Conservation (phyloP, 2,329 filamentous ascomycete species). For the Colletotrichum gigasporum region DNA sequence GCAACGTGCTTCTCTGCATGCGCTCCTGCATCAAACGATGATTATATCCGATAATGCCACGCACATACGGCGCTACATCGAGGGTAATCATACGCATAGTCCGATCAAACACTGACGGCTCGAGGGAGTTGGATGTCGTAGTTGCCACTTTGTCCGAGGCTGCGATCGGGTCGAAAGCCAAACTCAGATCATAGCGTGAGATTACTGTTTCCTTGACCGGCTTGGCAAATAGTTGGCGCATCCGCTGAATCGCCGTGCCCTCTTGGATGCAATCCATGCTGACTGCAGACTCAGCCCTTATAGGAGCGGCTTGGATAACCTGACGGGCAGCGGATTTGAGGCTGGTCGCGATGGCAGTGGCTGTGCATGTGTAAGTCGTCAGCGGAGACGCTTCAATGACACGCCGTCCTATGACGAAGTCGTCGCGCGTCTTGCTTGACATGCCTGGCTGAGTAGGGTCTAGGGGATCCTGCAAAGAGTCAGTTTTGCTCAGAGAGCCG, state of each 20-base stretch:
- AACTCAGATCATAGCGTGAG: conserved; percentile 61
- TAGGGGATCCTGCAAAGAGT: conserved; percentile 53
- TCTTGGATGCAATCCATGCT: conserved; percentile 42
- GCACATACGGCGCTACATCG: conserved; percentile 91
- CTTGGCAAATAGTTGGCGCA: conserved; percentile 48
- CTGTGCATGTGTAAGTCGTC: conserved; percentile 37
- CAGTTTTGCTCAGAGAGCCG: conserved; percentile 15
- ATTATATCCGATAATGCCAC: conserved; percentile 83
- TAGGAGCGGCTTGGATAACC: conserved; percentile 3
- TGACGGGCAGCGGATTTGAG: conserved; percentile 25
- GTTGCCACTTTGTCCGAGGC: conserved; percentile 53
- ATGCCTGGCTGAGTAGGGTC: conserved; percentile 73
- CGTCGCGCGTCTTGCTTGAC: conserved; percentile 54
- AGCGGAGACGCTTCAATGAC: conserved; percentile 57
- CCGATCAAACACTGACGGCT: conserved; percentile 81
- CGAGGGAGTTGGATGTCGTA: conserved; percentile 54
- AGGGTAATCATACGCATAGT: conserved; percentile 71
- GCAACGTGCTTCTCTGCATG: conserved; percentile 63
- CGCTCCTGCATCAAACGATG: conserved; percentile 75
- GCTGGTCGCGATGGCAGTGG: conserved; percentile 18
- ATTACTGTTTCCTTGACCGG: conserved; percentile 41
- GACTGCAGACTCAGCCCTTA: background rate
- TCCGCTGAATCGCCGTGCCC: conserved; percentile 41
- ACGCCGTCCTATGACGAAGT: conserved; percentile 58
- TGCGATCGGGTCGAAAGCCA: conserved; percentile 70